Conservation (phyloP, 345 rosid genomes). For the Diplotaxis tenuifolia region DNA sequence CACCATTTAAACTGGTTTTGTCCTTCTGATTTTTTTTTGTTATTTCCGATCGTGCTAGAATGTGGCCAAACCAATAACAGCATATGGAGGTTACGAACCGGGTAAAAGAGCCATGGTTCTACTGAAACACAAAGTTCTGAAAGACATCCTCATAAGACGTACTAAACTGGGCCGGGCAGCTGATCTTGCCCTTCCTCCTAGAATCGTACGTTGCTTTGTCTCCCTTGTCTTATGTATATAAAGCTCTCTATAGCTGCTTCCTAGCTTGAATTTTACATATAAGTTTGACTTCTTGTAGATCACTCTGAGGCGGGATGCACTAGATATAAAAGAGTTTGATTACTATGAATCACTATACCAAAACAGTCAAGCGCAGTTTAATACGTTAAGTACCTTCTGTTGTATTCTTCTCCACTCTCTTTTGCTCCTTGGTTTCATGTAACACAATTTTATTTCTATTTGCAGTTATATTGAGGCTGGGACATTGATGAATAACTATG, state of each 20-base stretch:
- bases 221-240: conserved; percentile 10
- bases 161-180: conserved; percentile 95
- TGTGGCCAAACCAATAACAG: conserved; percentile 73
- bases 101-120: conserved; percentile 87
- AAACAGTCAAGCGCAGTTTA: conserved; percentile 87
- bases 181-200: conserved; percentile 98
- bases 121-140: conserved; percentile 81
- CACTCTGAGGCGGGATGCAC: conserved; percentile 70
- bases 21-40: neutral
- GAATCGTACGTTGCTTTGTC: conserved; percentile 56
- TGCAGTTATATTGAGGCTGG: conserved; percentile 83
- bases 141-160: conserved; percentile 69
- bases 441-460: conserved; percentile 2
- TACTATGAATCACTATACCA: conserved; percentile 78
- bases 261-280: neutral
- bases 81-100: conserved; percentile 38
- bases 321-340: conserved; percentile 84
- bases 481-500: conserved; percentile 88
- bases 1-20: conserved; percentile 1
- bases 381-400: conserved; percentile 54
- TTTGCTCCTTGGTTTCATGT: conserved; percentile 20
- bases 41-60: conserved; percentile 42
- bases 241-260: conserved; percentile 12
- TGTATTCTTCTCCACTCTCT: conserved; percentile 1
- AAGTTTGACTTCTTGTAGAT: conserved; percentile 46